A percentile compares a stretch with the other conserved stretches of the same genome.
phyloP scores from a whole-genome alignment of 306 rosid genomes.

The Aeschynomene evenia region DNA sequence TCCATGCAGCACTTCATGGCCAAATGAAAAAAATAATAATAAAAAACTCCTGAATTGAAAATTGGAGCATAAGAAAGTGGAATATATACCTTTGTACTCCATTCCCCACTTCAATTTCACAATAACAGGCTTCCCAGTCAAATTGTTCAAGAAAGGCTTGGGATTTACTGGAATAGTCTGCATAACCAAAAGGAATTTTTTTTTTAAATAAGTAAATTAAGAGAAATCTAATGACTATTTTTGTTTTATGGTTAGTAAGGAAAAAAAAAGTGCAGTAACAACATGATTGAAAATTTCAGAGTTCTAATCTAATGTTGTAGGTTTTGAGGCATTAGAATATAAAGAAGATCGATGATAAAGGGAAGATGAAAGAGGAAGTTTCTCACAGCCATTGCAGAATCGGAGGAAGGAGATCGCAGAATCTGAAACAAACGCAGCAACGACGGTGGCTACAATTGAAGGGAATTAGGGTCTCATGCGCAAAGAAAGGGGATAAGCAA shows the following conservation, averaged over 20 bases:
- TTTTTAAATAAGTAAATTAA: background rate
- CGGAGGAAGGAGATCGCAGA: background rate
- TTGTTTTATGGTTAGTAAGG: too few species aligned
- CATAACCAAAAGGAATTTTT: background rate
- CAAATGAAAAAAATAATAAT: too few species aligned
- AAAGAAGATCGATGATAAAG: too few species aligned
- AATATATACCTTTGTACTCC: slow-evolving; percentile 49
- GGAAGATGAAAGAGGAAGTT: background rate
- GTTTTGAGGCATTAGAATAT: too few species aligned
- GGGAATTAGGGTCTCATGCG: background rate
- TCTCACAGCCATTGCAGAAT: slow-evolving; percentile 39
- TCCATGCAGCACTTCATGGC: too few species aligned
- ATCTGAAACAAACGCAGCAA: background rate
- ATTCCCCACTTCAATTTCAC: slow-evolving; percentile 61
- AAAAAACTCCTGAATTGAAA: background rate
- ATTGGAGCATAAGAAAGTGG: background rate
- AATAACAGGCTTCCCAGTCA: slow-evolving; percentile 58
- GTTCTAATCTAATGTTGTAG: too few species aligned
- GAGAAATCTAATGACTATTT: too few species aligned
- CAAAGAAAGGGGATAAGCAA: too few species aligned
- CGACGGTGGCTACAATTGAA: too few species aligned
- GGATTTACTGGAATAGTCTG: slow-evolving; percentile 62
- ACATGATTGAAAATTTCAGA: too few species aligned
- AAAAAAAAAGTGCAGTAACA: too few species aligned
- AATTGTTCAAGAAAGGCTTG: slow-evolving; percentile 59